Evolutionary conservation across 2,329 filamentous ascomycete genomes (phyloP).

Genomic region (Septoria petroselini): DNA sequence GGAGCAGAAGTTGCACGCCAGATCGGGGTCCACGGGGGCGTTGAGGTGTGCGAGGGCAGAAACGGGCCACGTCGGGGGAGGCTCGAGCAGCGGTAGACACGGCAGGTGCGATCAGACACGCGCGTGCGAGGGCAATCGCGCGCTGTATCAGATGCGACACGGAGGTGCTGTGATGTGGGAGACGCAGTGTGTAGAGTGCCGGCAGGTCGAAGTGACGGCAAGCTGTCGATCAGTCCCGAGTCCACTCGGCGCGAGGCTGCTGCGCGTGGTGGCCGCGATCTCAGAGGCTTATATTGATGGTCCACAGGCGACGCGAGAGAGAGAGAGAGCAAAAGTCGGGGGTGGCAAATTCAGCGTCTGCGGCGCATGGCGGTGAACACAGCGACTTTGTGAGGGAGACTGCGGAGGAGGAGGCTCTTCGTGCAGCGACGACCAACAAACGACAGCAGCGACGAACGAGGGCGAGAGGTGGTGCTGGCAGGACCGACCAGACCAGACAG

Average conservation of each 20-base stretch:
- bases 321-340: background rate
- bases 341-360: conserved; percentile 5
- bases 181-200: conserved; percentile 9
- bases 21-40: too few species aligned
- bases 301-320: too few species aligned
- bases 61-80: too few species aligned
- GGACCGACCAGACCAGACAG: too few species aligned
- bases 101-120: background rate
- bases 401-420: background rate
- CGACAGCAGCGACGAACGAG: too few species aligned
- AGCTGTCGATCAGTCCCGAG: conserved; percentile 14
- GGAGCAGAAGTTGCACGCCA: background rate
- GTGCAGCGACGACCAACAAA: too few species aligned
- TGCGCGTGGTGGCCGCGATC: too few species aligned
- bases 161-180: conserved; percentile 8
- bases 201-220: conserved; percentile 12
- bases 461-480: too few species aligned
- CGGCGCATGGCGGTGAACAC: conserved; percentile 6
- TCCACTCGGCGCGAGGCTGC: conserved; percentile 7
- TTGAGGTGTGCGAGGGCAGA: too few species aligned
- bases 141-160: conserved; percentile 1
- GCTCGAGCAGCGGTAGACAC: too few species aligned
- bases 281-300: background rate
- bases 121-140: background rate
- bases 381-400: background rate